Percentiles rank a stretch among this genome's conserved stretches.
These are phyloP conservation scores for Blepharisma stoltei DNA, from an alignment of 73 alveolate species.

Conservation along the genomic window DNA sequence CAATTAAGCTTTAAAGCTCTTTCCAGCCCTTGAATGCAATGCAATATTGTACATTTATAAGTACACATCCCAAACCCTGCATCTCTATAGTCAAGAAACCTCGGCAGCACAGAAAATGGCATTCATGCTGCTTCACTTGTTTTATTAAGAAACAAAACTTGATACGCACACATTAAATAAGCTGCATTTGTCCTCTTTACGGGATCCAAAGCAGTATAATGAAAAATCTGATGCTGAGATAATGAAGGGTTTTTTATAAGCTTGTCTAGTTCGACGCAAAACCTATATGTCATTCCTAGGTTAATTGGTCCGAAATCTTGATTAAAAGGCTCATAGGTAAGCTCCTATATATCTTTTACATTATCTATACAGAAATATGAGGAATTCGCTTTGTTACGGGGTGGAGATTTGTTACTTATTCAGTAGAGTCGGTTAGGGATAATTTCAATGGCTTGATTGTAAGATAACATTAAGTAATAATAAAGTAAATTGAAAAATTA, in stretches of 20 bases:
- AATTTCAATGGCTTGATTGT: constrained; percentile 34
- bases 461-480: too few species aligned
- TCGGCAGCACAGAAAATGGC: constrained; percentile 26
- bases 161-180: constrained; percentile 72
- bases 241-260: constrained; percentile 37
- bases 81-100: constrained; percentile 44
- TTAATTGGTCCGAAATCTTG: constrained; percentile 78
- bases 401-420: constrained; percentile 80
- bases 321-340: constrained; percentile 64
- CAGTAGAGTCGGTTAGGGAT: constrained; percentile 69
- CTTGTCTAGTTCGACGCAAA: constrained; percentile 51
- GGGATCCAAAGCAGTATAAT: constrained; percentile 35
- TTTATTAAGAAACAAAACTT: constrained; percentile 51
- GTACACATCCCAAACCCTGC: constrained; percentile 45
- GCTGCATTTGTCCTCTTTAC: constrained; percentile 42
- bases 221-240: constrained; percentile 27
- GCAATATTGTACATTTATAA: constrained; percentile 54
- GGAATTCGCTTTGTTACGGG: constrained; percentile 76
- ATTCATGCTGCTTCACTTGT: constrained; percentile 68
- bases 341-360: constrained; percentile 39
- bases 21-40: constrained; percentile 69
- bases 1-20: constrained; percentile 54
- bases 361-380: constrained; percentile 90
- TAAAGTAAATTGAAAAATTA: too few species aligned
- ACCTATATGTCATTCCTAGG: constrained; percentile 73